These are phyloP conservation scores for Prunus fruticosa DNA, from an alignment of 306 rosid species.

Conservation along the genomic window DNA sequence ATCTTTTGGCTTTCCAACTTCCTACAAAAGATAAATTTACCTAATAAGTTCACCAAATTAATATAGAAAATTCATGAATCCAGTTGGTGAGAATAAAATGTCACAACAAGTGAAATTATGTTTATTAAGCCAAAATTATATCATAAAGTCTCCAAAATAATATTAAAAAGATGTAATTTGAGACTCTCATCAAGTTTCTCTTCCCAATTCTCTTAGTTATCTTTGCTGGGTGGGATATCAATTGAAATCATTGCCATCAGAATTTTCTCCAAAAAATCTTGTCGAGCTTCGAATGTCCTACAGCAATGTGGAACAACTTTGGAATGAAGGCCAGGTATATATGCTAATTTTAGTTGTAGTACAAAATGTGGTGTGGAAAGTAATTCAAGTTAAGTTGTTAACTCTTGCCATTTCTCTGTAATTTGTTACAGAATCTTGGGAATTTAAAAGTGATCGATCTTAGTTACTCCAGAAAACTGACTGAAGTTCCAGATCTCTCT, in stretches of 20 bases:
- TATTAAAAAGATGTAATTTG: too few relatives aligned
- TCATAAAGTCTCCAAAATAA: too few relatives aligned
- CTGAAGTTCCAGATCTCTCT: slow-evolving; percentile 14
- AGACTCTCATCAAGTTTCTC: too few relatives aligned
- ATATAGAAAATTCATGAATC: too few relatives aligned
- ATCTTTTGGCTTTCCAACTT: too few relatives aligned
- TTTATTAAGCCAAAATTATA: too few relatives aligned
- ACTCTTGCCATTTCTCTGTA: neutral
- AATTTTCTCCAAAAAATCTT: slow-evolving; percentile 11
- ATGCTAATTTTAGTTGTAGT: neutral
- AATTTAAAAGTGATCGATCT: slow-evolving; percentile 4
- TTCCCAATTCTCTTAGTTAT: slow-evolving; percentile 10
- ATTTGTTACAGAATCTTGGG: slow-evolving; percentile 1
- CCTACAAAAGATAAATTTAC: too few relatives aligned
- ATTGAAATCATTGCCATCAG: slow-evolving; percentile 8
- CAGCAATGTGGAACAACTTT: slow-evolving; percentile 5
- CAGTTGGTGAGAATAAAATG: too few relatives aligned
- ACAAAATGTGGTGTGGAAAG: neutral
- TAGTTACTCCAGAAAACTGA: neutral
- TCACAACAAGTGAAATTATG: too few relatives aligned
- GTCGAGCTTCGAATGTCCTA: slow-evolving; percentile 12
- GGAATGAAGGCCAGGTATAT: slow-evolving; percentile 19
- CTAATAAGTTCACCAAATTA: too few relatives aligned
- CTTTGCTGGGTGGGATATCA: slow-evolving; percentile 17
- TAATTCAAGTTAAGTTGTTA: neutral